Base-by-base conservation (phyloP, 169 alveolate genomes). In the Plasmodium vivax region DNA sequence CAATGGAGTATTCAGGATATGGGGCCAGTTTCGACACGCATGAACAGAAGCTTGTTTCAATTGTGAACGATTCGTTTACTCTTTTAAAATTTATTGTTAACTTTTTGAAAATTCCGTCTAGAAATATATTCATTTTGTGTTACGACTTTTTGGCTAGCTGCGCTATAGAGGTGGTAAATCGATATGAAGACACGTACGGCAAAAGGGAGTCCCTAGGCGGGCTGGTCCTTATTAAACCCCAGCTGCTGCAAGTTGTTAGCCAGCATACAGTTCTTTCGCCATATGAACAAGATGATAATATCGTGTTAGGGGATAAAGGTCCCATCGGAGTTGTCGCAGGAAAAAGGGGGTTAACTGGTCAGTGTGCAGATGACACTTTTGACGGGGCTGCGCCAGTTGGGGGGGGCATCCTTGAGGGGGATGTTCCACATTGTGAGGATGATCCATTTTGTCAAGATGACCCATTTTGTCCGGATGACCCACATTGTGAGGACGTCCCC, bases 1-100 rank as follows among this genome's bases (percentile, higher is more conserved):
- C 93, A 23, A 87, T 87, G 93, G 93, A 87, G 81, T 87, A 87
- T 87, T 87, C 93, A 47, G 93, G 93, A 19, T 87, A 87, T 75
- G 93, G 93, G 12, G 93, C 34, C 27, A 87, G 93, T 30, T 87
- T 87, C 81, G 87, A 87, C 72, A 77, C 41, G 41, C 56, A 87
- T 77, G 87, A 87, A 54, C 93, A 87, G 72, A 87, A 87, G 68
- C 80, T 79, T 30, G 84, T 87, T 19, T 87, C 93, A 38, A 75
- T 87, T 43, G 93, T 87, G 19, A 87, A 87, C 81, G 93, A 87
- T 56, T 36, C 87, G 3, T 77, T 87, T 87, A 87, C 93, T 87
- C 58, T 87, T 75, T 75, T 87, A 87, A 87, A 87, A 87, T 87
- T 87, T 54, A 87, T 87, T 87, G 32, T 87, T 12, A 87, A 74